phyloP scores from a whole-genome alignment of 2,329 filamentous ascomycete genomes.

The Delphinella strobiligena region DNA sequence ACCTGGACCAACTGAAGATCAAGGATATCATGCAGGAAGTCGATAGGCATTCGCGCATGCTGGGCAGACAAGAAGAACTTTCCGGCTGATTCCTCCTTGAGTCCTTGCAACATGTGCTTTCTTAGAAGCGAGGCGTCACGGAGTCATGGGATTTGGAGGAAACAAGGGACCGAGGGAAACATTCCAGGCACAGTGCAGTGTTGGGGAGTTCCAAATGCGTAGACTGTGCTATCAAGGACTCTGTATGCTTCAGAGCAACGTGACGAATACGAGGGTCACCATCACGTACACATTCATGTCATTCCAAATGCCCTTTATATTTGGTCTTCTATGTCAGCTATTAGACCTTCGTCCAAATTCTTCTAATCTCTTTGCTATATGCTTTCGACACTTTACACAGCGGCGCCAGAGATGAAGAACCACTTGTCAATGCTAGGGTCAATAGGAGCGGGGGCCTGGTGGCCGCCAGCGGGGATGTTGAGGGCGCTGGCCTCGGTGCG shows the following conservation, averaged over 20 bases:
- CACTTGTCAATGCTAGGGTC: slow-evolving; percentile 98
- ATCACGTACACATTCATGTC: too few species aligned
- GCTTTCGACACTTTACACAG: slow-evolving; percentile 27
- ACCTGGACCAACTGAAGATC: slow-evolving; percentile 70
- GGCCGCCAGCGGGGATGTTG: slow-evolving; percentile 67
- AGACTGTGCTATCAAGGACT: too few species aligned
- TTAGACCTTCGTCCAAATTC: too few species aligned
- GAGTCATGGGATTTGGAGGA: not conserved
- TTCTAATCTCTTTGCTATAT: too few species aligned
- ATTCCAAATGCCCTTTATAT: too few species aligned
- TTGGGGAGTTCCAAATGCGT: too few species aligned
- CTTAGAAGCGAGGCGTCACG: slow-evolving; percentile 6
- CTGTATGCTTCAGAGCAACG: too few species aligned
- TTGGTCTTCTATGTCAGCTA: too few species aligned
- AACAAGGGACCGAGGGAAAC: not conserved
- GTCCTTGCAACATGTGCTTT: slow-evolving; percentile 1
- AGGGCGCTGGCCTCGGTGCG: slow-evolving; percentile 59
- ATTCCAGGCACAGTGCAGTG: too few species aligned
- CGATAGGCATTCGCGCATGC: slow-evolving; percentile 70
- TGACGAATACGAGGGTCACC: too few species aligned
- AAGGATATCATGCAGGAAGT: slow-evolving; percentile 80
- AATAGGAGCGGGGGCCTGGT: slow-evolving; percentile 74
- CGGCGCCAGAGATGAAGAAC: slow-evolving; percentile 99
- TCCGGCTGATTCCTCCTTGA: slow-evolving; percentile 26
- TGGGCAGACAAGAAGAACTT: slow-evolving; percentile 76